Evolutionary conservation across 306 rosid genomes (phyloP).

Genomic region (Carpinus fangiana): DNA sequence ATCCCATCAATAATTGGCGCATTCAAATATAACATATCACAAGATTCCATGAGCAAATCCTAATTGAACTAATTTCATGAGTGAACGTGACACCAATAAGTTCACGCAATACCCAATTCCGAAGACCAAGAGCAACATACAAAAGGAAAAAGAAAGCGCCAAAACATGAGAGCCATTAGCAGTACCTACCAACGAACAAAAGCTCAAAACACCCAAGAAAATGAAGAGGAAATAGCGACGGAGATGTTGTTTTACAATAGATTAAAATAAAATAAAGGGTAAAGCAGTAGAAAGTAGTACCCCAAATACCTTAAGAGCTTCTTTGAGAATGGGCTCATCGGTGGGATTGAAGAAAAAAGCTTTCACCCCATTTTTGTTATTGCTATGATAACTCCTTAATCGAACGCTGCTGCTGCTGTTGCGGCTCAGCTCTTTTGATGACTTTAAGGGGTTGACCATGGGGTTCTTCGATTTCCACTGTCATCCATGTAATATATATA

Average conservation of each 20-base stretch:
- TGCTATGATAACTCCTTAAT: slow-evolving; percentile 9
- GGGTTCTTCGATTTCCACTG: slow-evolving; percentile 42
- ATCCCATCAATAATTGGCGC: neutral
- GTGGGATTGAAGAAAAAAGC: slow-evolving; percentile 67
- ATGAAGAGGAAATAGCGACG: neutral
- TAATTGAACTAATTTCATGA: no score
- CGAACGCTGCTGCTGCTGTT: slow-evolving; percentile 11
- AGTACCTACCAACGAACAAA: neutral
- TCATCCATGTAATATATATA: neutral
- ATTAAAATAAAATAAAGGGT: neutral
- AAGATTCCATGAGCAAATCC: neutral
- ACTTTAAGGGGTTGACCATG: slow-evolving; percentile 23
- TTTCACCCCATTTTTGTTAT: slow-evolving; percentile 32
- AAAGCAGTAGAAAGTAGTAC: neutral
- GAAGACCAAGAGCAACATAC: neutral
- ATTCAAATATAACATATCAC: neutral
- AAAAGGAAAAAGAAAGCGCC: neutral
- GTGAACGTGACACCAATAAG: no score
- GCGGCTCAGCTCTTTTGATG: slow-evolving; percentile 2
- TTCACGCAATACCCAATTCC: no score
- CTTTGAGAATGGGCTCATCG: slow-evolving; percentile 62
- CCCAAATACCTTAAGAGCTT: slow-evolving; percentile 68
- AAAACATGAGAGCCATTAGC: neutral
- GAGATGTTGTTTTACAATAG: neutral
- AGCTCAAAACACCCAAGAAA: neutral